Evolutionary conservation across 192 early-diverging fungal species (phyloP).

Genomic region (Funneliformis geosporum): DNA sequence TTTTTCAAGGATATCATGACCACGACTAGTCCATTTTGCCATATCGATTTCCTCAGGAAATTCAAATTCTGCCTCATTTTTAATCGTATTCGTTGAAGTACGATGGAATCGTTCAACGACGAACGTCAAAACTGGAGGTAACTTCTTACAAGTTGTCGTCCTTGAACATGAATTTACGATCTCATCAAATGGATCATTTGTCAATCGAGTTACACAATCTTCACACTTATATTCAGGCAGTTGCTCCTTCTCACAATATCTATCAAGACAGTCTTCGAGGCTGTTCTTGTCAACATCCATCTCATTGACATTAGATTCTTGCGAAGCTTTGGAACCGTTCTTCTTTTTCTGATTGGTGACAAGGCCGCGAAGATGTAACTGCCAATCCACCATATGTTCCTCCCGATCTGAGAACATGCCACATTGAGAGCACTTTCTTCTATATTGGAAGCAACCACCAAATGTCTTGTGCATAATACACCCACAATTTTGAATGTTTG

Average conservation of each 20-base stretch:
- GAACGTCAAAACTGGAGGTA: conserved; percentile 44
- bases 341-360: conserved; percentile 36
- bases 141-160: conserved; percentile 66
- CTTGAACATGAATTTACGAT: conserved; percentile 38
- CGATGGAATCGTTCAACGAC: conserved; percentile 37
- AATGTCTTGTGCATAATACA: conserved; percentile 92
- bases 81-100: conserved; percentile 26
- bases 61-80: conserved; percentile 24
- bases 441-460: conserved; percentile 85
- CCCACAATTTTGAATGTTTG: conserved; percentile 56
- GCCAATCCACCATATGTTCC: conserved; percentile 37
- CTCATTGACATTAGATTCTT: not conserved
- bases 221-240: conserved; percentile 17
- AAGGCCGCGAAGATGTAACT: not conserved
- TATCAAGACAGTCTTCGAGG: not conserved
- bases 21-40: conserved; percentile 41
- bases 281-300: not conserved
- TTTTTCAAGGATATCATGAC: conserved; percentile 36
- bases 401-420: conserved; percentile 44
- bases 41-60: conserved; percentile 35
- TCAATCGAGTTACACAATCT: not conserved
- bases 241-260: conserved; percentile 9
- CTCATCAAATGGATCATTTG: not conserved
- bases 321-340: conserved; percentile 36
- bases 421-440: conserved; percentile 86